These are phyloP conservation scores for Nematodospora anomalae DNA, from an alignment of 1,139 yeast genomes.

Conservation along the genomic window DNA sequence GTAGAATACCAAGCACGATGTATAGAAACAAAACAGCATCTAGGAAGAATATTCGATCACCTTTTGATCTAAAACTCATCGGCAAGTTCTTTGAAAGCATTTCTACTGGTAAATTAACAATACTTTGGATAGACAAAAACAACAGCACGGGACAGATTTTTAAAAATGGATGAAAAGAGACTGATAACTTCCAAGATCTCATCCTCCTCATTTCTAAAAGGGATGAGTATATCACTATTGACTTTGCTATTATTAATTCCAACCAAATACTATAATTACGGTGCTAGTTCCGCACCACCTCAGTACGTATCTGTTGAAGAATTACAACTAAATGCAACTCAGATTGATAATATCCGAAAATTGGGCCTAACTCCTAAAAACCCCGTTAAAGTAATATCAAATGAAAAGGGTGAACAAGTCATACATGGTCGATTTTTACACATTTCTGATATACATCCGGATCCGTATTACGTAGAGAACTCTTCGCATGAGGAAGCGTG, in stretches of 20 bases:
- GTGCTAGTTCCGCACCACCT: background rate
- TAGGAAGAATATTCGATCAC: too few relatives aligned
- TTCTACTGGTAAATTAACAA: too few relatives aligned
- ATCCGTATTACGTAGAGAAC: slow-evolving; percentile 62
- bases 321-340: slow-evolving; percentile 11
- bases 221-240: background rate
- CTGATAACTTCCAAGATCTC: background rate
- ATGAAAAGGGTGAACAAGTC: slow-evolving; percentile 27
- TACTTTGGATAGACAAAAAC: too few relatives aligned
- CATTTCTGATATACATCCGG: slow-evolving; percentile 85
- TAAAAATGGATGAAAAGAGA: background rate
- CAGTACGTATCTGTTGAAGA: slow-evolving; percentile 9
- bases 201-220: background rate
- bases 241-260: slow-evolving; percentile 1
- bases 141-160: background rate
- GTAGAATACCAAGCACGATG: too few relatives aligned
- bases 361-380: slow-evolving; percentile 32
- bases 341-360: slow-evolving; percentile 12
- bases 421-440: slow-evolving; percentile 78
- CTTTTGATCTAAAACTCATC: too few relatives aligned
- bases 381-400: slow-evolving; percentile 27
- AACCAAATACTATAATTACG: background rate
- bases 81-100: too few relatives aligned
- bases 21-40: too few relatives aligned
- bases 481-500: slow-evolving; percentile 52